These are phyloP conservation scores for Trichoderma sp. DNA, from an alignment of 2,329 filamentous ascomycete species.

Conservation along the genomic window DNA sequence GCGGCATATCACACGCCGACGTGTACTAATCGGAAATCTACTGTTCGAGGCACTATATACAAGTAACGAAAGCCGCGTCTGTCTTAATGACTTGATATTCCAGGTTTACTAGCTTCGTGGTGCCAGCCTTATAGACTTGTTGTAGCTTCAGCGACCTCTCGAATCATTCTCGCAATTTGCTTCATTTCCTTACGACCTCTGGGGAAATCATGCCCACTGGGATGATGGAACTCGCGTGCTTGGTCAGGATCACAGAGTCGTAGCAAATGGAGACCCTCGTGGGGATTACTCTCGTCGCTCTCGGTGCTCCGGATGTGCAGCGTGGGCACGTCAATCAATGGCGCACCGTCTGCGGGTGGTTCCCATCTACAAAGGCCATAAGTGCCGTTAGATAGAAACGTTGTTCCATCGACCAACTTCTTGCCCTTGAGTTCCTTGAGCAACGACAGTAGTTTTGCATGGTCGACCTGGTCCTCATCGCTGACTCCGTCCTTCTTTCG, in stretches of 20 bases:
- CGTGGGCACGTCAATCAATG: conserved; percentile 9
- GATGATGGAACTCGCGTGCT: conserved; percentile 6
- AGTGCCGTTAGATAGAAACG: neutral
- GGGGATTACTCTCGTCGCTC: neutral
- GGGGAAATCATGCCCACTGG: conserved; percentile 13
- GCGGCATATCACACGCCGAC: no score
- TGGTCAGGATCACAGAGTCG: neutral
- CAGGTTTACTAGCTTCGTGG: neutral
- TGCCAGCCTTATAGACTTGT: neutral
- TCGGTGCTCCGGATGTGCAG: conserved; percentile 4
- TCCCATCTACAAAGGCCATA: conserved; percentile 1
- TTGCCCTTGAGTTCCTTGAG: neutral
- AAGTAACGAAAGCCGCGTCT: neutral
- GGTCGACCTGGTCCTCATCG: neutral
- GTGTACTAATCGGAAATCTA: no score
- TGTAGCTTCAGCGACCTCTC: conserved; percentile 2
- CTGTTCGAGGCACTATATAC: neutral
- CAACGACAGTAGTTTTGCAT: neutral
- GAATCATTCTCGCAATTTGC: conserved; percentile 1
- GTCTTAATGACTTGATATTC: neutral
- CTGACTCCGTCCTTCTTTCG: conserved; percentile 2
- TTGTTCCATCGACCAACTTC: neutral
- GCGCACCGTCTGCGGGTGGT: neutral
- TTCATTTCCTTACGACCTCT: conserved; percentile 12
- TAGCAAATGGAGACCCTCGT: conserved; percentile 7